Percentiles rank a stretch among this genome's conserved stretches.
phyloP scores from a whole-genome alignment of 805 yeast species.

The Lachancea waltii region DNA sequence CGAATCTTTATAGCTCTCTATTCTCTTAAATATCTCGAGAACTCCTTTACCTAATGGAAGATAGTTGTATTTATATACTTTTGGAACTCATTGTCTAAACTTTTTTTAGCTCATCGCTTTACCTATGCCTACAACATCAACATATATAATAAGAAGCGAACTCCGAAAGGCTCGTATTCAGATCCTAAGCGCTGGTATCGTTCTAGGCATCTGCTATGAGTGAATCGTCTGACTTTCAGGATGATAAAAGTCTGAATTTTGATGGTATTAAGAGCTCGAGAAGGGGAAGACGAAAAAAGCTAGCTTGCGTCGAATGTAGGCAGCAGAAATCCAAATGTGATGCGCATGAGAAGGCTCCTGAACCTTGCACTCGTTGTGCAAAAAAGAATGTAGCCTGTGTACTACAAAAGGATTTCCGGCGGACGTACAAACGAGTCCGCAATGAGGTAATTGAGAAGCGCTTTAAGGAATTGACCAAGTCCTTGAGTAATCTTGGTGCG shows the following conservation, averaged over 20 bases:
- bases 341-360: slow-evolving; percentile 67
- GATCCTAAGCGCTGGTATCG: background rate
- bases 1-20: background rate
- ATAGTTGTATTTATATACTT: no score
- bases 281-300: slow-evolving; percentile 38
- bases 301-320: slow-evolving; percentile 94
- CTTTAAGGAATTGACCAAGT: slow-evolving; percentile 58
- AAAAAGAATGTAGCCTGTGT: slow-evolving; percentile 67
- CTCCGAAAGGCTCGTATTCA: background rate
- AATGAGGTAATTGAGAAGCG: slow-evolving; percentile 79
- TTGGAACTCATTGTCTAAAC: no score
- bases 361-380: slow-evolving; percentile 75
- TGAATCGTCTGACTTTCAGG: background rate
- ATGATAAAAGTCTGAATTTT: background rate
- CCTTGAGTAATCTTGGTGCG: slow-evolving; percentile 34
- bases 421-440: slow-evolving; percentile 84
- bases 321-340: slow-evolving; percentile 93
- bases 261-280: slow-evolving; percentile 3
- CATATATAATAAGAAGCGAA: background rate
- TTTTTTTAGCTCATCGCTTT: slow-evolving; percentile 12
- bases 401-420: slow-evolving; percentile 71
- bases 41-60: no score
- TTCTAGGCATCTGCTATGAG: background rate
- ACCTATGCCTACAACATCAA: background rate
- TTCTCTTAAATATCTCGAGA: no score